phyloP scores from a whole-genome alignment of 163 green algal genomes.

The Scenedesmus sp. region DNA sequence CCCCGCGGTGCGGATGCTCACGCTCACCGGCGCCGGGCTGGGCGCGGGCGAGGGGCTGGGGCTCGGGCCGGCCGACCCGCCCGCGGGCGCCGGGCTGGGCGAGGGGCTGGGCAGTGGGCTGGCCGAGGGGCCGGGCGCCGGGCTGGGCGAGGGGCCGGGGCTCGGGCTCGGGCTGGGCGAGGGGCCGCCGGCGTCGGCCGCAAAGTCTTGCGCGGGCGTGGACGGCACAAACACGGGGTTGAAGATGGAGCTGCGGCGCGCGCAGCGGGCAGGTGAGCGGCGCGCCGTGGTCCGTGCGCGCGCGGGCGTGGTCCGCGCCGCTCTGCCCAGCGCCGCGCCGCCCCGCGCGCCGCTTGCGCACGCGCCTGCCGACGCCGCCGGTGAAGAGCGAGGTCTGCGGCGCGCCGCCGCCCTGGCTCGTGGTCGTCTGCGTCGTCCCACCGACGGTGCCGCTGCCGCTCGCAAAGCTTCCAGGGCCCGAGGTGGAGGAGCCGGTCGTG shows the following conservation, averaged over 20 bases:
- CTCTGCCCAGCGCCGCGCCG: neutral
- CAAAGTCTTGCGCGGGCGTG: neutral
- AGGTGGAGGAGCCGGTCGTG: neutral
- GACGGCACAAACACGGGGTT: conserved; percentile 3
- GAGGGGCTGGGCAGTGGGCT: no score
- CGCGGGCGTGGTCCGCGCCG: neutral
- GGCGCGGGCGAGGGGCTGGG: no score
- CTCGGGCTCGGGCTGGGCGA: no score
- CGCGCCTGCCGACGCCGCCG: conserved; percentile 28
- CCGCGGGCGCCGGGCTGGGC: no score
- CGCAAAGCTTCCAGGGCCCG: conserved; percentile 4
- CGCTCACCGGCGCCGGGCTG: no score
- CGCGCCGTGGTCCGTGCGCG: no score
- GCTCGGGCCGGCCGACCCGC: no score
- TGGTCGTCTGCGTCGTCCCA: conserved; percentile 21
- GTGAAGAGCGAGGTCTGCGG: conserved; percentile 11
- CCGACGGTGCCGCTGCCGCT: conserved; percentile 18
- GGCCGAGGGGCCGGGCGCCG: no score
- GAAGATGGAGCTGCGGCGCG: conserved; percentile 21
- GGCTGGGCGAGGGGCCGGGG: no score
- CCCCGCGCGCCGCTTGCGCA: no score
- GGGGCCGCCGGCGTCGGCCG: neutral
- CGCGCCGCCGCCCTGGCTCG: neutral
- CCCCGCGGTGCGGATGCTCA: neutral
- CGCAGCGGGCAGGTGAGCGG: no score